phyloP scores from a whole-genome alignment of 306 rosid species.

The Quercus rubra region DNA sequence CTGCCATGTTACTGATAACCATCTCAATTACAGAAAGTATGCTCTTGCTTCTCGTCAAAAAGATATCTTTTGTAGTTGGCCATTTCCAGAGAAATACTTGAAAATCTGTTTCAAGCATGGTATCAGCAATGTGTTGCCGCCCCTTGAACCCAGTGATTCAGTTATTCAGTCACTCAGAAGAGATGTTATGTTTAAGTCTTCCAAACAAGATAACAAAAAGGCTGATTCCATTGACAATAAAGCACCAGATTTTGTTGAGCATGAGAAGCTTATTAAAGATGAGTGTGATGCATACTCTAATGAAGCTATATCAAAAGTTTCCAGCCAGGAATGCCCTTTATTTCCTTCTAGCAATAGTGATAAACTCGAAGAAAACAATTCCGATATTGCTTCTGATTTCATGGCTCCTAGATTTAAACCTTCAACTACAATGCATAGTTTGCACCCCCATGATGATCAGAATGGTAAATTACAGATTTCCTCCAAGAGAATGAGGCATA shows the following conservation, averaged over 20 bases:
- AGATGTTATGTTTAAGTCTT: constrained; percentile 9
- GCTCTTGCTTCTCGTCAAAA: constrained; percentile 50
- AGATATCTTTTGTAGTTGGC: constrained; percentile 44
- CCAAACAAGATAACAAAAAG: constrained; percentile 11
- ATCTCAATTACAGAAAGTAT: constrained; percentile 39
- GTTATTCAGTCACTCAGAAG: constrained; percentile 26
- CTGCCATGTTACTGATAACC: neutral
- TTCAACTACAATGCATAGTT: constrained; percentile 6
- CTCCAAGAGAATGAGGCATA: constrained; percentile 20
- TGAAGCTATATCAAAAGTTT: constrained; percentile 27
- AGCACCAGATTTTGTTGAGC: constrained; percentile 13
- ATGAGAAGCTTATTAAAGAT: constrained; percentile 1
- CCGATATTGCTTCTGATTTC: constrained; percentile 21
- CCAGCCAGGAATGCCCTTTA: constrained; percentile 15
- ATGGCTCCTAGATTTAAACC: constrained; percentile 17
- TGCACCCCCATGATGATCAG: neutral
- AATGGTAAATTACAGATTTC: constrained; percentile 3
- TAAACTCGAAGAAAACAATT: constrained; percentile 23
- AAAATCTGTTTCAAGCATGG: constrained; percentile 44
- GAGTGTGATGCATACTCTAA: constrained; percentile 16
- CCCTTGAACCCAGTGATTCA: constrained; percentile 27
- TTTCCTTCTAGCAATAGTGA: constrained; percentile 10
- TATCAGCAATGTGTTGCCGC: constrained; percentile 47
- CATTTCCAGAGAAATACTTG: constrained; percentile 50
- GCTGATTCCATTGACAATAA: constrained; percentile 10